A percentile compares a stretch with the other conserved stretches of the same genome.
phyloP scores from a whole-genome alignment of 306 rosid genomes.

The Dryas alaskensis region DNA sequence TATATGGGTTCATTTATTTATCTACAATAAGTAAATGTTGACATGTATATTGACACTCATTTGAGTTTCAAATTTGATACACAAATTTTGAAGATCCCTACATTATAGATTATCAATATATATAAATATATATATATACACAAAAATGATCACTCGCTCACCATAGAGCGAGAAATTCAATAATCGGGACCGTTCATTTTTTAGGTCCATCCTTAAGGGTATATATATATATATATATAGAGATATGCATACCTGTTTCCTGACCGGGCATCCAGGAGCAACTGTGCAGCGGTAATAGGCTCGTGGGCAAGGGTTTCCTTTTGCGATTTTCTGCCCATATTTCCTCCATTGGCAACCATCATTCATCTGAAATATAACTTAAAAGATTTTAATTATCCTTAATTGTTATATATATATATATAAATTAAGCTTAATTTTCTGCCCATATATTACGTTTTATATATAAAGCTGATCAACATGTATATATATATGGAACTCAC shows the following conservation, averaged over 20 bases:
- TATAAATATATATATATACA: no score
- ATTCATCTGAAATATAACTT: conserved; percentile 51
- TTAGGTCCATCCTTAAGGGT: no score
- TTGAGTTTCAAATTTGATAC: no score
- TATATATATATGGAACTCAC: conserved; percentile 38
- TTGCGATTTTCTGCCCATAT: conserved; percentile 91
- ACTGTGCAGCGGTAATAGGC: conserved; percentile 96
- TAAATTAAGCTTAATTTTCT: not conserved
- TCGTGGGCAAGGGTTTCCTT: conserved; percentile 95
- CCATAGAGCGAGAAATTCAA: no score
- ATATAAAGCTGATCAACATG: not conserved
- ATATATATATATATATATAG: no score
- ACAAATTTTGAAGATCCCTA: no score
- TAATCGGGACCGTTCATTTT: no score
- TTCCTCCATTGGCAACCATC: conserved; percentile 99
- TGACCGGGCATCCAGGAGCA: conserved; percentile 81
- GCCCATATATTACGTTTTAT: not conserved
- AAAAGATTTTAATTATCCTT: not conserved
- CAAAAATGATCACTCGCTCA: no score
- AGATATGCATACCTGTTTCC: conserved; percentile 67
- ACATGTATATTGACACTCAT: no score
- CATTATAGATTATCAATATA: no score
- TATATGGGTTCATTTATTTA: no score
- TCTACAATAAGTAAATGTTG: no score
- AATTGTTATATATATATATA: not conserved